Evolutionary conservation across 345 rosid species (phyloP).

Genomic region (Barbarea vulgaris): DNA sequence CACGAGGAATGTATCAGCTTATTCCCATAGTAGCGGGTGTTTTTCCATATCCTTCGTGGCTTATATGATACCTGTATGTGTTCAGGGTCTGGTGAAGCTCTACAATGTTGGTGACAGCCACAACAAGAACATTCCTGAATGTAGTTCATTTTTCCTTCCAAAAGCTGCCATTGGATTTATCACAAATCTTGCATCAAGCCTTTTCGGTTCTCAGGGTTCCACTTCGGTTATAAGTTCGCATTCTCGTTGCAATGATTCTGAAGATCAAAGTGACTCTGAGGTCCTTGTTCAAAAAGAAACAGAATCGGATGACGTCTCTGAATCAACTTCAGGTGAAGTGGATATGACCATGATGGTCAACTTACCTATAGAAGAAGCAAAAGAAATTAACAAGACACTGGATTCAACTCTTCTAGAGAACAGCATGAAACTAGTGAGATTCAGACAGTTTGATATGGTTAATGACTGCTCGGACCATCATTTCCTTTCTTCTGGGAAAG

Average conservation of each 20-base stretch:
- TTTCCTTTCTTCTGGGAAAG: conserved; percentile 58
- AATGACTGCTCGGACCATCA: conserved; percentile 77
- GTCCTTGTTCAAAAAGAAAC: conserved; percentile 38
- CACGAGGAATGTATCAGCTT: not conserved
- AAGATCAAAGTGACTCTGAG: conserved; percentile 45
- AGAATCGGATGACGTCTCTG: conserved; percentile 45
- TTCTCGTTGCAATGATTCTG: conserved; percentile 43
- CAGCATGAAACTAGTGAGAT: conserved; percentile 34
- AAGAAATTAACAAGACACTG: conserved; percentile 34
- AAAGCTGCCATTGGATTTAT: conserved; percentile 72
- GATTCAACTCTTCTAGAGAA: conserved; percentile 28
- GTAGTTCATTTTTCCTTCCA: conserved; percentile 57
- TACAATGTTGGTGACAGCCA: conserved; percentile 41
- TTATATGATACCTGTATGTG: conserved; percentile 28
- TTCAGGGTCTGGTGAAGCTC: conserved; percentile 55
- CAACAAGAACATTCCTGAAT: conserved; percentile 40
- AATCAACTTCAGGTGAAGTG: conserved; percentile 42
- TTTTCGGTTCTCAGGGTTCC: conserved; percentile 59
- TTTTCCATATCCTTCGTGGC: not conserved
- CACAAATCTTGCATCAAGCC: conserved; percentile 51
- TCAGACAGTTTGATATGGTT: conserved; percentile 77
- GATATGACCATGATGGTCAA: conserved; percentile 28
- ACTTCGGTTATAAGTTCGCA: conserved; percentile 44
- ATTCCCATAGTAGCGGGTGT: not conserved
- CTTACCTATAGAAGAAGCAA: conserved; percentile 43